A percentile compares a stretch with the other conserved stretches of the same genome.
Conservation (phyloP, 768 basidiomycete genomes). For the Termitomyces sp. region DNA sequence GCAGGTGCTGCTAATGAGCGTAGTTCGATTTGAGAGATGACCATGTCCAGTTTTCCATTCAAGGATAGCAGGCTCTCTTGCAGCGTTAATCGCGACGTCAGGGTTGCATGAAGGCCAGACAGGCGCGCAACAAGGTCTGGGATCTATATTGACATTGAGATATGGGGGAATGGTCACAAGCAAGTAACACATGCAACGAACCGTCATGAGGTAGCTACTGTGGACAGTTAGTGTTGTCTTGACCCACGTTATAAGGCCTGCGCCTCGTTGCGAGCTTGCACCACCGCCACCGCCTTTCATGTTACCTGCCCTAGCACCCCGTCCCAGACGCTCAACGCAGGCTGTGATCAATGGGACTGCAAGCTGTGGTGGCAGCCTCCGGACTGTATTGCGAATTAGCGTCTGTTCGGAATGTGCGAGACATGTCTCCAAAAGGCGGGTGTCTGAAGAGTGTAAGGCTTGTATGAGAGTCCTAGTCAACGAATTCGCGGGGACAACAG, state of each 20-base stretch:
- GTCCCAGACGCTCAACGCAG: conserved; percentile 84
- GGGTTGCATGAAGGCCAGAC: conserved; percentile 74
- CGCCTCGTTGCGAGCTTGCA: conserved; percentile 73
- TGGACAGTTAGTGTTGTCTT: conserved; percentile 81
- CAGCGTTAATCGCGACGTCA: conserved; percentile 73
- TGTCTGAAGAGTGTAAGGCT: conserved; percentile 92
- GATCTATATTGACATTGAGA: conserved; percentile 46
- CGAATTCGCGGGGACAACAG: conserved; percentile 72
- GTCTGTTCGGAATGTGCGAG: conserved; percentile 74
- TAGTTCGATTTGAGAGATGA: conserved; percentile 89
- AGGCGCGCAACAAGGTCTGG: conserved; percentile 88
- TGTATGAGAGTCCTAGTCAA: conserved; percentile 93
- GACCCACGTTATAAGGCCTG: conserved; percentile 67
- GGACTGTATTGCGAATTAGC: conserved; percentile 83
- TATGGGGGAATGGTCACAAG: conserved; percentile 4
- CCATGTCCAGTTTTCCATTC: conserved; percentile 88
- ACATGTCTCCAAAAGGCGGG: conserved; percentile 81
- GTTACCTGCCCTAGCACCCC: conserved; percentile 62
- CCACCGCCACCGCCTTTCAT: conserved; percentile 77
- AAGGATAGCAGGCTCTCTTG: conserved; percentile 83
- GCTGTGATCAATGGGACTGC: conserved; percentile 82
- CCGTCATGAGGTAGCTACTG: conserved; percentile 91
- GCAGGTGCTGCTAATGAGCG: conserved; percentile 69
- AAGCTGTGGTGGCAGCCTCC: conserved; percentile 78
- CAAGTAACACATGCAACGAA: conserved; percentile 25